Evolutionary conservation across 306 rosid genomes (phyloP).

Genomic region (Quercus mongolica): DNA sequence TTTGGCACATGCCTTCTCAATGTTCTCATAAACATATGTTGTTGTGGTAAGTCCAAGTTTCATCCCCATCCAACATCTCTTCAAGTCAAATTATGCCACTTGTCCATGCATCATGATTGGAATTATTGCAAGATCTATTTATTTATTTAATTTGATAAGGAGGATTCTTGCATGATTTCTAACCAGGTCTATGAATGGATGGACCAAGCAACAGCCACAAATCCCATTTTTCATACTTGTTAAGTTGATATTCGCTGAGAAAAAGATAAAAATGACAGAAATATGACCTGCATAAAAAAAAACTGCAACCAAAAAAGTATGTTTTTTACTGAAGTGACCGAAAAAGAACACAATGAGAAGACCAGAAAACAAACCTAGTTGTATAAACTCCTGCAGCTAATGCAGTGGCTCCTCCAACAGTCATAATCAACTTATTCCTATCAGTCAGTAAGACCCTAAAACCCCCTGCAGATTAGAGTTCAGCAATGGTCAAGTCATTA

Average conservation of each 20-base stretch:
- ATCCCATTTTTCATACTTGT: too few relatives aligned
- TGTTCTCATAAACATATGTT: neutral
- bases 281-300: neutral
- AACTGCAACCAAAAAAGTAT: slow-evolving; percentile 5
- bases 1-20: neutral
- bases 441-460: slow-evolving; percentile 77
- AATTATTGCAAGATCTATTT: neutral
- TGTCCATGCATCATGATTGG: neutral
- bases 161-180: neutral
- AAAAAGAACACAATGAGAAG: slow-evolving; percentile 12
- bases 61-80: neutral
- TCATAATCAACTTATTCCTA: slow-evolving; percentile 84
- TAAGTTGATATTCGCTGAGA: too few relatives aligned
- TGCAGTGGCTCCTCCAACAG: slow-evolving; percentile 98
- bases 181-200: neutral
- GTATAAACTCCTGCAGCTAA: slow-evolving; percentile 97
- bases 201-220: slow-evolving; percentile 2
- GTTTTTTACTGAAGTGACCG: slow-evolving; percentile 2
- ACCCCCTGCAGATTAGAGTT: slow-evolving; percentile 68
- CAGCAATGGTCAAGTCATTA: slow-evolving; percentile 6
- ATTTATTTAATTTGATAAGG: neutral
- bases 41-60: neutral
- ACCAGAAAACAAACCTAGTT: slow-evolving; percentile 60
- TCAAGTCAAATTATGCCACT: neutral
- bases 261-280: neutral